Evolutionary conservation across 352 stramenopile species (phyloP).

Genomic region (Phytophthora citrophthora): DNA sequence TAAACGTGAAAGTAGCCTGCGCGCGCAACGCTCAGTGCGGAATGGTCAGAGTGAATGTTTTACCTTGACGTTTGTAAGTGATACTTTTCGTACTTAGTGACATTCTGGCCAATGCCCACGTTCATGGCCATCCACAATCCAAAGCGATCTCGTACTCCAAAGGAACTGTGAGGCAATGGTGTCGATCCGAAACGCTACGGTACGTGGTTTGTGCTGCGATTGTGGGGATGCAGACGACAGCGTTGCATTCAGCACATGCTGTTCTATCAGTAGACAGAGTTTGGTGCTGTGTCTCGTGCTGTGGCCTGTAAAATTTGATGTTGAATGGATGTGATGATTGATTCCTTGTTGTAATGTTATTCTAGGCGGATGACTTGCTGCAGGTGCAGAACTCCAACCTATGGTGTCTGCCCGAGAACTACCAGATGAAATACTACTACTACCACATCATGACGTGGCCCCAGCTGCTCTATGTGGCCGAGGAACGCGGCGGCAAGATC

Average conservation of each 20-base stretch:
- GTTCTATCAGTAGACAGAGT: background rate
- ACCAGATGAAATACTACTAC: slow-evolving; percentile 99
- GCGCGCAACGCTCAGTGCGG: slow-evolving; percentile 25
- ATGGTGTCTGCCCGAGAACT: slow-evolving; percentile 99
- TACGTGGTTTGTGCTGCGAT: slow-evolving; percentile 25
- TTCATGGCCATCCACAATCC: slow-evolving; percentile 34
- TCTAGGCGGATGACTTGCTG: slow-evolving; percentile 94
- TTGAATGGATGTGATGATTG: slow-evolving; percentile 3
- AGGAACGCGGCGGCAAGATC: slow-evolving; percentile 98
- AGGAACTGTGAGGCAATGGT: slow-evolving; percentile 67
- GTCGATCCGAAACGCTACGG: slow-evolving; percentile 95
- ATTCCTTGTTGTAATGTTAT: slow-evolving; percentile 14
- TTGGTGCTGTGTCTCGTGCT: background rate
- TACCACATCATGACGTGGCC: slow-evolving; percentile 99
- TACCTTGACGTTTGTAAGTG: slow-evolving; percentile 24
- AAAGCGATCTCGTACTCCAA: slow-evolving; percentile 17
- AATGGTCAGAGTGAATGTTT: slow-evolving; percentile 41
- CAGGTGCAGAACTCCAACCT: slow-evolving; percentile 99
- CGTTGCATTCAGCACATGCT: background rate
- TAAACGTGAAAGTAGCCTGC: slow-evolving; percentile 12
- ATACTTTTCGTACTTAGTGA: slow-evolving; percentile 27
- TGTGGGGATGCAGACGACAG: background rate
- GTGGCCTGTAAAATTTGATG: background rate
- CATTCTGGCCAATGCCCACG: slow-evolving; percentile 24
- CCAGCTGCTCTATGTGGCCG: slow-evolving; percentile 98